Percentiles rank a stretch among this genome's conserved stretches.
Evolutionary conservation across 176 grass and related monocot species (phyloP).

Genomic region (Zizania latifolia): DNA sequence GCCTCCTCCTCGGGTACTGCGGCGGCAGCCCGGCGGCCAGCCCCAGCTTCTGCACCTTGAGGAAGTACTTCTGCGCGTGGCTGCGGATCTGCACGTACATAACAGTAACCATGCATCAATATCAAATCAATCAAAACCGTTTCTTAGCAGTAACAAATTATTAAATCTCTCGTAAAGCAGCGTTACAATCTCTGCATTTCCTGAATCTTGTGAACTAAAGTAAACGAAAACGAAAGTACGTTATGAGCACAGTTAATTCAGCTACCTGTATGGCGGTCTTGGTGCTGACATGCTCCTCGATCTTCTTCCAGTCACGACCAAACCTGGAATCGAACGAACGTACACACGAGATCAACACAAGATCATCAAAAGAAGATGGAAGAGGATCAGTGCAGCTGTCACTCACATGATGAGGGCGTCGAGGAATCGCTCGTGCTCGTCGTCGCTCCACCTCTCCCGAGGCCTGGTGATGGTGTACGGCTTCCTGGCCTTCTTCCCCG

Average conservation of each 20-base stretch:
- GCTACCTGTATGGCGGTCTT: constrained; percentile 75
- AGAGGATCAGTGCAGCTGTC: no score
- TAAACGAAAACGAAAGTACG: no score
- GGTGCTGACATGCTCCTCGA: constrained; percentile 84
- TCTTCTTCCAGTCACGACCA: constrained; percentile 98
- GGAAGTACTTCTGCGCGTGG: constrained; percentile 94
- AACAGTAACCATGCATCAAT: no score
- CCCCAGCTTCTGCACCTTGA: constrained; percentile 82
- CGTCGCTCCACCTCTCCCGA: constrained; percentile 53
- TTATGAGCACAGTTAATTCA: not conserved
- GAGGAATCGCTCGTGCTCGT: constrained; percentile 90
- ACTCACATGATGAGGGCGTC: constrained; percentile 80
- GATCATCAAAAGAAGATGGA: no score
- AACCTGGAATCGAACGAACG: no score
- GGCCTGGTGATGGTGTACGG: constrained; percentile 84
- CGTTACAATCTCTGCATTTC: not conserved
- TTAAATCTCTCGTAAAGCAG: no score
- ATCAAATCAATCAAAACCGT: no score
- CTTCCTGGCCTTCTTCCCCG: constrained; percentile 70
- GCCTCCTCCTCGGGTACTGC: constrained; percentile 43
- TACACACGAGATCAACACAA: no score
- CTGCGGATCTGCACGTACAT: constrained; percentile 94
- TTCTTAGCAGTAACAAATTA: no score
- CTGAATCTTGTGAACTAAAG: not conserved
- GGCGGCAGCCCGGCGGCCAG: constrained; percentile 64